Percentiles rank a stretch among this genome's conserved stretches.
phyloP scores from a whole-genome alignment of 129 eudicot species.

The Dittrichia graveolens region DNA sequence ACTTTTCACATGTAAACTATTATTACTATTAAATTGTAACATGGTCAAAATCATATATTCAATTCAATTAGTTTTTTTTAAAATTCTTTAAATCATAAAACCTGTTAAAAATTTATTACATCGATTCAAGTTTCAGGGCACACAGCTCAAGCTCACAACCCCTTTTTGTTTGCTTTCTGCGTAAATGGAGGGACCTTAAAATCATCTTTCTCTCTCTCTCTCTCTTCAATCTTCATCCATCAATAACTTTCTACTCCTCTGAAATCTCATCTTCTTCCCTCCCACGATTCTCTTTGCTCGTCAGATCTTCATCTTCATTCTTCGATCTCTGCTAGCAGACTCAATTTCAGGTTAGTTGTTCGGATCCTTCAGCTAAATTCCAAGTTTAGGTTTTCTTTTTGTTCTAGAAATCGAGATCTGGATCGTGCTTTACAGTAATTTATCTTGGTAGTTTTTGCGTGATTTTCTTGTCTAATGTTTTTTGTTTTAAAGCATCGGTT shows the following conservation, averaged over 20 bases:
- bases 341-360: slow-evolving; percentile 23
- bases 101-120: neutral
- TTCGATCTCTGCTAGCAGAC: neutral
- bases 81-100: too few relatives aligned
- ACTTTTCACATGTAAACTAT: too few relatives aligned
- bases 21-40: too few relatives aligned
- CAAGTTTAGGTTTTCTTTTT: neutral
- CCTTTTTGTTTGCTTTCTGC: slow-evolving; percentile 26
- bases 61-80: too few relatives aligned
- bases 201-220: slow-evolving; percentile 21
- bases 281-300: slow-evolving; percentile 1
- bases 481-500: neutral
- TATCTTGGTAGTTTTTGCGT: neutral
- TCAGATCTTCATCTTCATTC: slow-evolving; percentile 21
- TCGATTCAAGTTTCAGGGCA: slow-evolving; percentile 31
- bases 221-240: slow-evolving; percentile 22
- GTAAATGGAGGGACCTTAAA: slow-evolving; percentile 15
- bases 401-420: slow-evolving; percentile 31
- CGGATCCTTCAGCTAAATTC: slow-evolving; percentile 9
- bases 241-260: neutral
- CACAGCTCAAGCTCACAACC: slow-evolving; percentile 29
- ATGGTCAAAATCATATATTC: too few relatives aligned
- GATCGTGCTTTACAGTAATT: slow-evolving; percentile 10
- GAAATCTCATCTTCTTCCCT: neutral
- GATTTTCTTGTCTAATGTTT: neutral